These are phyloP conservation scores for Acanthamoeba healyi DNA, from an alignment of 208 protist genomes.

Conservation along the genomic window DNA sequence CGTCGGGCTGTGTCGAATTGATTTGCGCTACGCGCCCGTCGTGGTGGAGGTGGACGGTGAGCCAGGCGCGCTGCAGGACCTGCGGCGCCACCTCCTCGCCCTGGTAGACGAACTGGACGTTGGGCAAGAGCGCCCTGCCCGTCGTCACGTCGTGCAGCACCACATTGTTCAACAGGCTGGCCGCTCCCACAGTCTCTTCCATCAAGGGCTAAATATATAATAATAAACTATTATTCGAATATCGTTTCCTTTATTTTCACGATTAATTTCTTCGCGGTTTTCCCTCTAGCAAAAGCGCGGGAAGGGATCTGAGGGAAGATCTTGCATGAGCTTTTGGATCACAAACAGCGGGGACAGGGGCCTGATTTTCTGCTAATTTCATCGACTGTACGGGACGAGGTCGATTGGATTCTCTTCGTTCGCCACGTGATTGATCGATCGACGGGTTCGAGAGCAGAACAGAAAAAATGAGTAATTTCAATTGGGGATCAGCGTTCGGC, in stretches of 20 bases:
- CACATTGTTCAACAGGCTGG: not conserved
- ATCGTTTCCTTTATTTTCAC: not conserved
- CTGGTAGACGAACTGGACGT: conserved; percentile 29
- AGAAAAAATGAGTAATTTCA: not conserved
- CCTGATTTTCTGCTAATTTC: no score
- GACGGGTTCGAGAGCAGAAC: not conserved
- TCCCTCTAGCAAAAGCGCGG: conserved; percentile 26
- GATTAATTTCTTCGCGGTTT: not conserved
- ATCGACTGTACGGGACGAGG: no score
- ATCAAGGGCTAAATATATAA: not conserved
- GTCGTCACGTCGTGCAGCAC: conserved; percentile 40
- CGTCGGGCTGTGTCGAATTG: not conserved
- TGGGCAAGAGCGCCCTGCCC: not conserved
- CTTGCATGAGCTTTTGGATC: no score
- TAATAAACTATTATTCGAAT: not conserved
- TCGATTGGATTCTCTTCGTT: no score
- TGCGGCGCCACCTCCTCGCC: conserved; percentile 35
- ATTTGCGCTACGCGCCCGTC: not conserved
- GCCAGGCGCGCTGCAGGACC: conserved; percentile 20
- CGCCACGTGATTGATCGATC: no score
- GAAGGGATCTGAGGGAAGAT: not conserved
- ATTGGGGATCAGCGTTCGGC: conserved; percentile 16
- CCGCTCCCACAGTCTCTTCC: not conserved
- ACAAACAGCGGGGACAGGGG: no score
- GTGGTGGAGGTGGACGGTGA: not conserved